phyloP scores from a whole-genome alignment of 495 filamentous ascomycete species.

The Recurvomyces mirabilis region DNA sequence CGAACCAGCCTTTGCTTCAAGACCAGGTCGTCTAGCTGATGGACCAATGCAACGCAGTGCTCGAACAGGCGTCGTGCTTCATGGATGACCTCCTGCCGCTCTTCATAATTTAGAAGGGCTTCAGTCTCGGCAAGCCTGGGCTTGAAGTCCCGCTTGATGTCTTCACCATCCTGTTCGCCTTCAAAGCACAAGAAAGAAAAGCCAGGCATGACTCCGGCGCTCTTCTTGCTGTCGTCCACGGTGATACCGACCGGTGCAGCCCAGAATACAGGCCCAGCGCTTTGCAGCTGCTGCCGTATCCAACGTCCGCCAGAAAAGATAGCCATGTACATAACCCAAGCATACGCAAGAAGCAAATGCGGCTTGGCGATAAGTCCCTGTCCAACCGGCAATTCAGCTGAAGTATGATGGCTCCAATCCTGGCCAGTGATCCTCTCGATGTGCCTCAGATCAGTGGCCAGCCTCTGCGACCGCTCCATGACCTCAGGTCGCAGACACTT shows the following conservation, averaged over 20 bases:
- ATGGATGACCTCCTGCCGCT: conserved; percentile 38
- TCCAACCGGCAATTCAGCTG: neutral
- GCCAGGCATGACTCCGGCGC: too few relatives aligned
- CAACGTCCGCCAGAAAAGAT: conserved; percentile 47
- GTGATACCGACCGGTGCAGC: too few relatives aligned
- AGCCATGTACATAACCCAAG: conserved; percentile 51
- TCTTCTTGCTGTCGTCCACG: too few relatives aligned
- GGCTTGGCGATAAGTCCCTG: conserved; percentile 30
- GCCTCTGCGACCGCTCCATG: conserved; percentile 18
- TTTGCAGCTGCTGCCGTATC: conserved; percentile 36
- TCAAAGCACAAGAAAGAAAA: conserved; percentile 30
- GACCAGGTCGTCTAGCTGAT: conserved; percentile 4
- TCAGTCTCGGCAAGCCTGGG: conserved; percentile 32
- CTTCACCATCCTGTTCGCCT: conserved; percentile 29
- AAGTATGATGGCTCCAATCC: neutral
- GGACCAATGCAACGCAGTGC: conserved; percentile 30
- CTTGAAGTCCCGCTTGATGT: conserved; percentile 35
- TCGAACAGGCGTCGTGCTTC: conserved; percentile 39
- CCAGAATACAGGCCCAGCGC: conserved; percentile 36
- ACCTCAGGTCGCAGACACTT: conserved; percentile 22
- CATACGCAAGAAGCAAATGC: conserved; percentile 45
- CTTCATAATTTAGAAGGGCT: conserved; percentile 29
- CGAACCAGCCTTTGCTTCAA: too few relatives aligned
- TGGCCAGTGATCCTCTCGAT: conserved; percentile 5
- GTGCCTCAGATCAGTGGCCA: conserved; percentile 23